Conservation (phyloP, 306 rosid species). For the Rosa multiflora region DNA sequence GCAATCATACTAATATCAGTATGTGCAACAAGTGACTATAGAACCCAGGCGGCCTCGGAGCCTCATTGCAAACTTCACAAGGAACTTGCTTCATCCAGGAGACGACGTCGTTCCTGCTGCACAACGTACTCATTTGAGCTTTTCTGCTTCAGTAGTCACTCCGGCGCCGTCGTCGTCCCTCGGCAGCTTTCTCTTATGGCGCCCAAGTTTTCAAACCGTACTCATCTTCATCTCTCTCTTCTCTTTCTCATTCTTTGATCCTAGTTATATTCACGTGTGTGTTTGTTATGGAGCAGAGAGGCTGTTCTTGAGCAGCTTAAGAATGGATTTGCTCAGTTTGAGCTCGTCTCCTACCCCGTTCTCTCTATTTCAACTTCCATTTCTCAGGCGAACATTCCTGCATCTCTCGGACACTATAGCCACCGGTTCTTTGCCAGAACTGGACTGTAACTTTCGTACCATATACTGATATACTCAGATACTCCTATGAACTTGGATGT, state of each 20-base stretch:
- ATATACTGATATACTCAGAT: not conserved
- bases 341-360: constrained; percentile 61
- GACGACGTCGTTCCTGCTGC: too few relatives aligned
- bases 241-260: not conserved
- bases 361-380: constrained; percentile 47
- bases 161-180: too few relatives aligned
- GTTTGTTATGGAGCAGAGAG: constrained; percentile 36
- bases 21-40: not conserved
- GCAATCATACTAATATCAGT: not conserved
- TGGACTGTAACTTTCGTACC: constrained; percentile 42
- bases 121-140: too few relatives aligned
- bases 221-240: not conserved
- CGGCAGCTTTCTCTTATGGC: too few relatives aligned
- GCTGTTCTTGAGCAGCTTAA: constrained; percentile 61
- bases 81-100: too few relatives aligned
- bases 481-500: not conserved
- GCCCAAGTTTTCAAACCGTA: constrained; percentile 32
- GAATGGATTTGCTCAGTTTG: constrained; percentile 67
- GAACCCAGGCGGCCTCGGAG: too few relatives aligned
- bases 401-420: constrained; percentile 24
- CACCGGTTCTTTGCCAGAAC: constrained; percentile 69
- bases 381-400: constrained; percentile 15
- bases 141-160: too few relatives aligned
- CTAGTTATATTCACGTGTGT: not conserved
- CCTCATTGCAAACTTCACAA: too few relatives aligned